Evolutionary conservation across 1,284 basidiomycete genomes (phyloP), one percentile per base, ranked within the genome.

Genomic region (Leccinum griseonigrum): DNA sequence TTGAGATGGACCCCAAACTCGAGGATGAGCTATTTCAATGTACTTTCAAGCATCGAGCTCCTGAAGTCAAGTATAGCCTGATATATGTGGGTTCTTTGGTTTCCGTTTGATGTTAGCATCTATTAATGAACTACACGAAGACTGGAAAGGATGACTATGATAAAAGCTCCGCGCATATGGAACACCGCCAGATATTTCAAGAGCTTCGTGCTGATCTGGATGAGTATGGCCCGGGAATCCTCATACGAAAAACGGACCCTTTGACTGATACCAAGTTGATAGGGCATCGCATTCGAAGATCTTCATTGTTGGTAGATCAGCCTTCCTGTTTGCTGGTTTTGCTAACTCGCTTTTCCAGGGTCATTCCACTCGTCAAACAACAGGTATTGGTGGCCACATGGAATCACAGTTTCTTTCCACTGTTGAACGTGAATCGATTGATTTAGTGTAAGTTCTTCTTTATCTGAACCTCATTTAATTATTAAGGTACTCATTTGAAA

Each of bases 361-460:
- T 16, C 34, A 55, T 29, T 28, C 56, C 4, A 57, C 56, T 36
- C 32, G 32, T 34, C 56, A 57, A 76, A 97, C 94, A 1, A 97
- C 95, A 1, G 94, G 95, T 34, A 85, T 97, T 34, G 92, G 92
- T 5, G 95, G 95, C 0, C 94, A 97, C 69, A 86, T 98, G 74
- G 86, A 93, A 3, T 90, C 93, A 0, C 81, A 92, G 6, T 98
- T 98, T 73, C 96, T 99, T 63, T 94, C 95, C 1, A 99, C 96
- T 0, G 95, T 99, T 1, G 96, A 98, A 74, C 85, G 96, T 63
- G 96, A 98, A 77, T 92, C 92, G 0, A 90, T 98, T 62, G 95
- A 97, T 76, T 76, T 95, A 9, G 87, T 92, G 86, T 92, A 73
- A 75, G 86, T 75, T 22, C 10, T 46, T 46, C 43, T 46, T 22